Conservation (phyloP, 1,284 basidiomycete species). For the Abortiporus biennis region DNA sequence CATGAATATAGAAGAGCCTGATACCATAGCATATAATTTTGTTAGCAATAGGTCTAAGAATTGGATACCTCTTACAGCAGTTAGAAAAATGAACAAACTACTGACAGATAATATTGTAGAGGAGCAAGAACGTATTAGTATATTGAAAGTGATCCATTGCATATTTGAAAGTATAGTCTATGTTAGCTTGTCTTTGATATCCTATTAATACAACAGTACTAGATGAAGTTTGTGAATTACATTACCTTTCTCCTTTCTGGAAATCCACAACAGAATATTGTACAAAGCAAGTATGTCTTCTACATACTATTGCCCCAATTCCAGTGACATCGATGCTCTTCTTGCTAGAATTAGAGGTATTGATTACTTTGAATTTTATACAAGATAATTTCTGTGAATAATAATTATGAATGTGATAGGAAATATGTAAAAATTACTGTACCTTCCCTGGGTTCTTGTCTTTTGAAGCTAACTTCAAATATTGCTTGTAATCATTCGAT, state of each 20-base stretch:
- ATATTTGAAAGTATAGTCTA: no score
- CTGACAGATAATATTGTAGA: constrained; percentile 5
- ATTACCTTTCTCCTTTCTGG: constrained; percentile 18
- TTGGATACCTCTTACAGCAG: neutral
- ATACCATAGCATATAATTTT: neutral
- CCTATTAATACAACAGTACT: neutral
- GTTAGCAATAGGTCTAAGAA: no score
- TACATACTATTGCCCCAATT: constrained; percentile 15
- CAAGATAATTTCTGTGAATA: no score
- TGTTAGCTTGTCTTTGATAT: neutral
- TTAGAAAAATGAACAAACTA: neutral
- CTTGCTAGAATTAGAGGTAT: constrained; percentile 2
- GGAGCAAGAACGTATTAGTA: no score
- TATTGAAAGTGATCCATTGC: no score
- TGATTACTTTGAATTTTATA: no score
- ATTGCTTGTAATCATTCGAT: no score
- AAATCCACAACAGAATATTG: constrained; percentile 16
- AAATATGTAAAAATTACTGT: no score
- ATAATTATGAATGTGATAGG: no score
- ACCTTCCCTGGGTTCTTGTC: no score
- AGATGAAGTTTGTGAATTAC: constrained; percentile 16
- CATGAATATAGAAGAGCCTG: constrained; percentile 4
- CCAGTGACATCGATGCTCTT: constrained; percentile 10
- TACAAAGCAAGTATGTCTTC: constrained; percentile 14
- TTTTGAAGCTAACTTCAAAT: no score